These are phyloP conservation scores for Nemania serpens DNA, from an alignment of 2,329 filamentous ascomycete genomes.

Conservation along the genomic window DNA sequence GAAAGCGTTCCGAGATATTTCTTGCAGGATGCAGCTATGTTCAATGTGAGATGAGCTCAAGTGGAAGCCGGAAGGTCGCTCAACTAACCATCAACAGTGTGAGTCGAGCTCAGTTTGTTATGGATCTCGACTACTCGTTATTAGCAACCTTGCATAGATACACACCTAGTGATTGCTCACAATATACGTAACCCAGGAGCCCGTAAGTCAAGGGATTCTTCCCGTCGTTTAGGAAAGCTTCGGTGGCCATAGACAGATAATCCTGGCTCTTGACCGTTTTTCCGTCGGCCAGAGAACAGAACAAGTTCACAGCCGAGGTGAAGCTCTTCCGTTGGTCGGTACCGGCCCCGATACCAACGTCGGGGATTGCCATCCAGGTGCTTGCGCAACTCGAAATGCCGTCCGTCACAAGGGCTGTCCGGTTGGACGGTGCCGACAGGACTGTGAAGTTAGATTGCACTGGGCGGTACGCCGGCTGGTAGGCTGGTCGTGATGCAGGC, in stretches of 20 bases:
- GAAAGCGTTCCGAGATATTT: slow-evolving; percentile 35
- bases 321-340: slow-evolving; percentile 37
- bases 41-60: slow-evolving; percentile 17
- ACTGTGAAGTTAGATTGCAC: slow-evolving; percentile 17
- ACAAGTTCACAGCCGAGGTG: slow-evolving; percentile 35
- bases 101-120: slow-evolving; percentile 35
- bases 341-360: slow-evolving; percentile 36
- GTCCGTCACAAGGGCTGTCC: slow-evolving; percentile 27
- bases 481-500: slow-evolving; percentile 5
- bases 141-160: neutral
- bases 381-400: slow-evolving; percentile 37
- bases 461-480: slow-evolving; percentile 6
- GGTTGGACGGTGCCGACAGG: slow-evolving; percentile 4
- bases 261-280: slow-evolving; percentile 30
- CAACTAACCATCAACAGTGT: slow-evolving; percentile 36
- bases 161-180: slow-evolving; percentile 23
- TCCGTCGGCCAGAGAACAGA: slow-evolving; percentile 34
- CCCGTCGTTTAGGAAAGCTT: slow-evolving; percentile 36
- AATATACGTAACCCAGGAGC: slow-evolving; percentile 39
- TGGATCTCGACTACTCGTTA: slow-evolving; percentile 37
- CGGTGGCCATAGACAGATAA: slow-evolving; percentile 40
- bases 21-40: slow-evolving; percentile 34
- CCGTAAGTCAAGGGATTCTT: slow-evolving; percentile 35
- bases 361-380: slow-evolving; percentile 36
- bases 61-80: neutral